Percentiles rank a stretch among this genome's conserved stretches.
phyloP scores from a whole-genome alignment of 202 grass and related monocot genomes.

The Dendrocalamus latiflorus region DNA sequence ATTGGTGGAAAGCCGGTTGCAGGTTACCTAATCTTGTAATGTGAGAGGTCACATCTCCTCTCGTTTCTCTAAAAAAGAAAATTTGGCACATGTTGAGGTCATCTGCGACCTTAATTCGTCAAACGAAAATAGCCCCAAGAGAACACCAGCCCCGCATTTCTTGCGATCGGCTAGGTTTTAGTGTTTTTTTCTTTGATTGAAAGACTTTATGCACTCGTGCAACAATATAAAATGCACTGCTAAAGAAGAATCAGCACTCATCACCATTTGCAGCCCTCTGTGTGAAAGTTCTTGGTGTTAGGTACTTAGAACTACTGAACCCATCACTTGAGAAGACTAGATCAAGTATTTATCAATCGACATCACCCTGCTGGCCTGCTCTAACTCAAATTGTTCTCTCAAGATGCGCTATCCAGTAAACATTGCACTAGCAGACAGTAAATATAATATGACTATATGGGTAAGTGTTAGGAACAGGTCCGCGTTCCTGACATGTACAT shows the following conservation, averaged over 20 bases:
- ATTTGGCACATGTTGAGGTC: slow-evolving; percentile 19
- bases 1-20: slow-evolving; percentile 29
- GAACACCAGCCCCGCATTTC: background rate
- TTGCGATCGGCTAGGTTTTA: background rate
- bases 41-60: background rate
- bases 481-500: background rate
- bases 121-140: background rate
- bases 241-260: background rate
- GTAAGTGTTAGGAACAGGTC: background rate
- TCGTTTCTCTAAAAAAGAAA: background rate
- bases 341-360: background rate
- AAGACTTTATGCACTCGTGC: slow-evolving; percentile 27
- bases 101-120: background rate
- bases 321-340: background rate
- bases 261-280: slow-evolving; percentile 22
- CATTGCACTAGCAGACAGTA: background rate
- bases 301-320: background rate
- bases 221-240: background rate
- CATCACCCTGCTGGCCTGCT: too few species aligned
- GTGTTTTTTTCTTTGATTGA: slow-evolving; percentile 13
- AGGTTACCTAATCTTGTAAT: slow-evolving; percentile 30
- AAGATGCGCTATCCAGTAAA: background rate
- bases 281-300: slow-evolving; percentile 11
- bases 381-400: background rate
- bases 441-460: background rate